Evolutionary conservation across 2,329 filamentous ascomycete species (phyloP), one percentile per base, ranked within the genome.

Genomic region (Sporothrix pseudoabietina): DNA sequence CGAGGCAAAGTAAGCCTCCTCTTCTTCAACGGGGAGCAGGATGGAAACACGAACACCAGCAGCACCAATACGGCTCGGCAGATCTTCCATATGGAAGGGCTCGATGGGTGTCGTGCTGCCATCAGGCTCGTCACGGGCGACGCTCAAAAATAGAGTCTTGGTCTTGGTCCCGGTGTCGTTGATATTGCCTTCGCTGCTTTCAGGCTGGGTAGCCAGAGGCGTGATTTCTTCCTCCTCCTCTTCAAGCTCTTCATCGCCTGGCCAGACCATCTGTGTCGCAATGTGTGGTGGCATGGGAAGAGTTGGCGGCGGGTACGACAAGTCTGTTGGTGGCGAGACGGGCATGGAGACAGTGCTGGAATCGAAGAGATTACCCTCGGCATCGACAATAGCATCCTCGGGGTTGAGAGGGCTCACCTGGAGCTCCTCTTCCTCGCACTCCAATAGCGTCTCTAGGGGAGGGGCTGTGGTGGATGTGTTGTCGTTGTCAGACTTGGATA

Each of bases 1-100:
- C 14, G 68, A 69, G 9, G 71, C 74, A 74, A 76, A 76, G 35
- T 73, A 74, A 3, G 79, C 78, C 44, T 77, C 76, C 57, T 77
- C 78, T 39, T 80, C 79, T 10, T 78, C 78, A 30, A 77, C 75
- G 10, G 78, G 78, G 6, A 79, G 77, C 9, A 79, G 76, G 2
- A 79, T 74, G 2, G 78, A 78, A 7, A 80, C 72, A 14, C 77
- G 78, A n/a, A 80, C 77, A 35, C 81, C 80, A n/a, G 81, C 79
- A 4, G 82, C 82, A 65, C 81, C 82, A 69, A 84, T 83, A 49
- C 82, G 80, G 41, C 79, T 79, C n/a, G 84, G 80, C 16, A 87
- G 78, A 47, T 84, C 83, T 47, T 87, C 83, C 8, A 87, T 81
- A 74, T 86, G 83, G 72, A 87, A 87, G 3, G 86, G 83, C 71